phyloP scores from a whole-genome alignment of 202 grass and related monocot species.

The Schoenoplectus triqueter region DNA sequence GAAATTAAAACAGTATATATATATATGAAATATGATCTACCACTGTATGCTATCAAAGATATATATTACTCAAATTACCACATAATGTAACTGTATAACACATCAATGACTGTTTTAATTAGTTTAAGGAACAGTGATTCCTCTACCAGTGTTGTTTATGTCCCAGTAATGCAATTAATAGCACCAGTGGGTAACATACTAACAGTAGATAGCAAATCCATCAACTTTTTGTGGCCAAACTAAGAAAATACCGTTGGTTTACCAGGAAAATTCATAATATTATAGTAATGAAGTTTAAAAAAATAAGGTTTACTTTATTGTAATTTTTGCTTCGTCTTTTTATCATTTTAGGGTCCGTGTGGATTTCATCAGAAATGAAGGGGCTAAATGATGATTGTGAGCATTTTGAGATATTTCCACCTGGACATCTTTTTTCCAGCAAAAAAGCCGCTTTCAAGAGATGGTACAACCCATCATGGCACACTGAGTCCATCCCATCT shows the following conservation, averaged over 20 bases:
- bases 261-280: too few species aligned
- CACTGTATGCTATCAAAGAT: neutral
- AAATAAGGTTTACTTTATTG: neutral
- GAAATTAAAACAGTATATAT: neutral
- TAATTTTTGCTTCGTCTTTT: neutral
- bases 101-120: too few species aligned
- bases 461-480: slow-evolving; percentile 91
- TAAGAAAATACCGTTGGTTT: too few species aligned
- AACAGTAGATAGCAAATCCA: too few species aligned
- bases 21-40: too few species aligned
- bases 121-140: too few species aligned
- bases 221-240: too few species aligned
- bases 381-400: slow-evolving; percentile 77
- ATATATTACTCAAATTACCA: too few species aligned
- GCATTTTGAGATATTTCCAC: slow-evolving; percentile 83
- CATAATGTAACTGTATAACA: too few species aligned
- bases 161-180: too few species aligned
- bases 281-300: neutral
- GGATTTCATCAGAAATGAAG: slow-evolving; percentile 96
- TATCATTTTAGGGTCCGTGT: slow-evolving; percentile 59
- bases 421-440: slow-evolving; percentile 78
- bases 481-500: slow-evolving; percentile 48
- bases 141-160: too few species aligned
- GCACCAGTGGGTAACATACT: too few species aligned
- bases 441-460: slow-evolving; percentile 49